Percentiles rank a stretch among this genome's conserved stretches.
Conservation (phyloP, 257 asterid species). For the Petrea volubilis region DNA sequence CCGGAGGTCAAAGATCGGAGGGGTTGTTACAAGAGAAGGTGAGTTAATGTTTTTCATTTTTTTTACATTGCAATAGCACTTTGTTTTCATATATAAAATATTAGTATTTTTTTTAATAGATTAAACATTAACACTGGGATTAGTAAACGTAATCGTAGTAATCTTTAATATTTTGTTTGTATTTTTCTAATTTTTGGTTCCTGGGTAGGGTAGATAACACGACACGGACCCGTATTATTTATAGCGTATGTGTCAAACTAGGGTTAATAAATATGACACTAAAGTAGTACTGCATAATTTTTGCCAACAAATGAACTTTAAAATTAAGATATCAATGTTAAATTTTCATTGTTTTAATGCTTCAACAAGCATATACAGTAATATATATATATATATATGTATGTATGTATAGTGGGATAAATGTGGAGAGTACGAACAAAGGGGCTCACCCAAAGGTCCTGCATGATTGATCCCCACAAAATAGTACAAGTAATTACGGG, state of each 20-base stretch:
- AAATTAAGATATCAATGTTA: neutral
- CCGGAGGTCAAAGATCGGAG: constrained; percentile 37
- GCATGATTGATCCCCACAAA: neutral
- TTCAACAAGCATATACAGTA: neutral
- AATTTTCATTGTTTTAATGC: neutral
- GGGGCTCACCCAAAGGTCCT: neutral
- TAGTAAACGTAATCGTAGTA: neutral
- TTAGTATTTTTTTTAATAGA: no score
- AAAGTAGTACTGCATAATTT: neutral
- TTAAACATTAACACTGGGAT: no score
- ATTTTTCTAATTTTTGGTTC: neutral
- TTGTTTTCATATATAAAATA: neutral
- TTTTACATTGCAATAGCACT: no score
- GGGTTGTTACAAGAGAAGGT: constrained; percentile 62
- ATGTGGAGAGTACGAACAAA: neutral
- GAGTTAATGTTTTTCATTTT: neutral
- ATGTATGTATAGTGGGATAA: no score
- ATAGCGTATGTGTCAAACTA: neutral
- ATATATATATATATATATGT: no score
- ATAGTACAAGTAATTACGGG: neutral
- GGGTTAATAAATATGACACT: neutral
- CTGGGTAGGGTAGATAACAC: neutral
- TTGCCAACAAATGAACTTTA: neutral
- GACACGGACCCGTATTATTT: neutral
- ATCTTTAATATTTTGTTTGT: neutral